These are phyloP conservation scores for Schizophyllum amplum DNA, from an alignment of 1,284 basidiomycete genomes.

Conservation along the genomic window DNA sequence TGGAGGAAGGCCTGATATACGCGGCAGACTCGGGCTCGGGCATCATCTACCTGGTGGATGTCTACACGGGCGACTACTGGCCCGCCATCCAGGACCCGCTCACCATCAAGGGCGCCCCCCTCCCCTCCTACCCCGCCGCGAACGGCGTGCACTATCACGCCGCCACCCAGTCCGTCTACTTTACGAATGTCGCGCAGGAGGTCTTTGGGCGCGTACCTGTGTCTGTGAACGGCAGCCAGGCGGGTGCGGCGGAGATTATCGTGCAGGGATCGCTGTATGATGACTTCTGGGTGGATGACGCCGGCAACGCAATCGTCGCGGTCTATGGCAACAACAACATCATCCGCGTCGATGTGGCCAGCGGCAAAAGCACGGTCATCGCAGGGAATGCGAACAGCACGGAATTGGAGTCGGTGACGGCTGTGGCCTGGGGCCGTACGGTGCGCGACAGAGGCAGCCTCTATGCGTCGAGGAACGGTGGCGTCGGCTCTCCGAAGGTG, in stretches of 20 bases:
- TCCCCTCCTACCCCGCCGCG: slow-evolving; percentile 4
- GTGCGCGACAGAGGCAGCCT: neutral
- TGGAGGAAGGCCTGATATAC: slow-evolving; percentile 4
- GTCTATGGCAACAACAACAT: slow-evolving; percentile 3
- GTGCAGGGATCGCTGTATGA: slow-evolving; percentile 5
- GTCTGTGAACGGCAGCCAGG: slow-evolving; percentile 4
- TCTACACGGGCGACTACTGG: slow-evolving; percentile 5
- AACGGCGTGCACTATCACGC: slow-evolving; percentile 5
- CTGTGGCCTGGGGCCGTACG: slow-evolving; percentile 4
- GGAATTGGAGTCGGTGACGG: slow-evolving; percentile 4
- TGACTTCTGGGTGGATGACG: slow-evolving; percentile 6
- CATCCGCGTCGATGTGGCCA: slow-evolving; percentile 4
- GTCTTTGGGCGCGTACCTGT: slow-evolving; percentile 6
- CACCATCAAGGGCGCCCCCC: slow-evolving; percentile 6
- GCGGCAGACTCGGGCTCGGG: slow-evolving; percentile 4
- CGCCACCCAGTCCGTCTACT: slow-evolving; percentile 2
- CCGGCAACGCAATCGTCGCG: slow-evolving; percentile 5
- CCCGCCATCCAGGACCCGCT: slow-evolving; percentile 5
- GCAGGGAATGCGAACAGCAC: slow-evolving; percentile 5
- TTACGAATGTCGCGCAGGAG: slow-evolving; percentile 4
- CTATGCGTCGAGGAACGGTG: neutral
- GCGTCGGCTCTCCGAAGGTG: neutral
- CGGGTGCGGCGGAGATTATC: slow-evolving; percentile 2
- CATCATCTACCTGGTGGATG: slow-evolving; percentile 7
- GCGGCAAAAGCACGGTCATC: slow-evolving; percentile 5